These are phyloP conservation scores for Claviceps sp. DNA, from an alignment of 2,329 filamentous ascomycete genomes.

Conservation along the genomic window DNA sequence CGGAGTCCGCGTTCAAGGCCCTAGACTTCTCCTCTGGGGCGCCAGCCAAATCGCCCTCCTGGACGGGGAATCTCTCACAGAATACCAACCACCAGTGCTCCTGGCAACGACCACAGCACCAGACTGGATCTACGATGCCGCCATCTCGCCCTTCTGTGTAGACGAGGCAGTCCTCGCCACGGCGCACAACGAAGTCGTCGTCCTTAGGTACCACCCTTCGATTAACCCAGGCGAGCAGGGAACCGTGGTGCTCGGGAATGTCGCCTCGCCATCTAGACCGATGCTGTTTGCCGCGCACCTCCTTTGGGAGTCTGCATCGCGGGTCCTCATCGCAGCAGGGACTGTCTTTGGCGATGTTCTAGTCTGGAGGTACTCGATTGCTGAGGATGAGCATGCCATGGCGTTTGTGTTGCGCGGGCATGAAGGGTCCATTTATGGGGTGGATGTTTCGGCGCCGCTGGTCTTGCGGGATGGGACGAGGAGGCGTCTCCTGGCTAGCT, in stretches of 20 bases:
- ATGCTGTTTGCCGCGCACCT: conserved; percentile 80
- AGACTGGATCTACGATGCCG: conserved; percentile 69
- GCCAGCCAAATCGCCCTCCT: conserved; percentile 41
- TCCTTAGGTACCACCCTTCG: conserved; percentile 23
- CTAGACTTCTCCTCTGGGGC: conserved; percentile 51
- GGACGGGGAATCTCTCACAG: conserved; percentile 10
- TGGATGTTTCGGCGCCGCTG: conserved; percentile 56
- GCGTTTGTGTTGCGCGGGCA: conserved; percentile 52
- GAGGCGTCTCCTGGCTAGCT: conserved; percentile 66
- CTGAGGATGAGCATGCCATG: conserved; percentile 14
- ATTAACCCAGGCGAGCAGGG: conserved; percentile 14
- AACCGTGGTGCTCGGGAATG: conserved; percentile 25
- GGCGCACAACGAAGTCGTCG: conserved; percentile 72
- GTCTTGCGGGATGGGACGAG: conserved; percentile 21
- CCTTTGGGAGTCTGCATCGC: conserved; percentile 41
- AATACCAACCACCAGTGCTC: conserved; percentile 8
- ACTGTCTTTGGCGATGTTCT: conserved; percentile 93
- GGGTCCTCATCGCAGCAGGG: conserved; percentile 68
- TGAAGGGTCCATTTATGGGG: conserved; percentile 87
- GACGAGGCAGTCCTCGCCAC: conserved; percentile 53
- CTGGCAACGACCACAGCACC: conserved; percentile 28
- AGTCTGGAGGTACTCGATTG: conserved; percentile 62
- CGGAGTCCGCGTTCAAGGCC: conserved; percentile 42
- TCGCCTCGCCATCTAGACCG: conserved; percentile 57
- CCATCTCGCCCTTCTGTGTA: conserved; percentile 32